phyloP scores from a whole-genome alignment of 305 asterid genomes.

The Solanum hybrid region DNA sequence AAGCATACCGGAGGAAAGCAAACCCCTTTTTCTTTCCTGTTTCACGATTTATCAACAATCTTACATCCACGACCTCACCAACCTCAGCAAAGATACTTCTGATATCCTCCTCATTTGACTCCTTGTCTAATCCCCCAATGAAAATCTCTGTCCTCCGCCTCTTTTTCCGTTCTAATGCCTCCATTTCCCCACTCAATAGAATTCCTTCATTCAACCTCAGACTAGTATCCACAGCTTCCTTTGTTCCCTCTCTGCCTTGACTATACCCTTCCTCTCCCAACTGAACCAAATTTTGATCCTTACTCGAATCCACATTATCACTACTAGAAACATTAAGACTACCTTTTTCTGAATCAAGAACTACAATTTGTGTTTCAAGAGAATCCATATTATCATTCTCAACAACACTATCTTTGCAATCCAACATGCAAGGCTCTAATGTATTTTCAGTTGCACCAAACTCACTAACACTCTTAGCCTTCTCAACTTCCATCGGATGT shows the following conservation, averaged over 20 bases:
- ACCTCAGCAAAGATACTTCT: constrained; percentile 42
- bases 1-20: constrained; percentile 57
- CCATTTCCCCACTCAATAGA: constrained; percentile 42
- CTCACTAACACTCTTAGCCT: constrained; percentile 7
- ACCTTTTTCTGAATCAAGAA: constrained; percentile 5
- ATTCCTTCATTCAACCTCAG: constrained; percentile 18
- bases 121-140: constrained; percentile 56
- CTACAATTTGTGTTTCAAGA: constrained; percentile 8
- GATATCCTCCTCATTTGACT: constrained; percentile 46
- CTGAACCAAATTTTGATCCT: constrained; percentile 6
- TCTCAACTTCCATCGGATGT: constrained; percentile 18
- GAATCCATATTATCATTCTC: constrained; percentile 12
- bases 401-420: neutral
- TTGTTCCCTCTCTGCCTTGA: constrained; percentile 7
- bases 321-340: neutral
- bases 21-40: constrained; percentile 56
- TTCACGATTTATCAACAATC: constrained; percentile 31
- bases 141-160: constrained; percentile 51
- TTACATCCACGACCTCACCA: constrained; percentile 43
- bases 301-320: neutral
- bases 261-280: constrained; percentile 15
- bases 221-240: constrained; percentile 18
- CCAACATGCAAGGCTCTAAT: neutral
- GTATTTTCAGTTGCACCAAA: constrained; percentile 2
- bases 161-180: constrained; percentile 46